Conservation (phyloP, 805 yeast species). For the Cephaloascus fragrans region DNA sequence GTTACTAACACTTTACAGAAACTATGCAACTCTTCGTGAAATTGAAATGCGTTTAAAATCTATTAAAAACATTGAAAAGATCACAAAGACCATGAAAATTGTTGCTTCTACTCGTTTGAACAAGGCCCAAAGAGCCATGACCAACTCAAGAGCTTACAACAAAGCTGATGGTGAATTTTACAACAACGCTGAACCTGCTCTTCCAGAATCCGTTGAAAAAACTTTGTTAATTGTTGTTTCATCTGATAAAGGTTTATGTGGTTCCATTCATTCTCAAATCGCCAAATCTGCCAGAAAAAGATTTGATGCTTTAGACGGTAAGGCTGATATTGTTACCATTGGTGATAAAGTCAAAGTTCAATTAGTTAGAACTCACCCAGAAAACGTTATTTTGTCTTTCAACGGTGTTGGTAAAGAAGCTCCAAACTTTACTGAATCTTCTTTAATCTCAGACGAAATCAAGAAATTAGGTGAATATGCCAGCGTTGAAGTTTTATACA, state of each 20-base stretch:
- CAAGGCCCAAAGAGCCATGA: slow-evolving; percentile 94
- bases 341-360: slow-evolving; percentile 95
- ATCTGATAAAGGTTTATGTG: slow-evolving; percentile 98
- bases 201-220: slow-evolving; percentile 42
- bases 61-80: slow-evolving; percentile 97
- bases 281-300: slow-evolving; percentile 78
- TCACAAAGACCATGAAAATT: slow-evolving; percentile 98
- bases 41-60: slow-evolving; percentile 97
- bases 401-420: slow-evolving; percentile 94
- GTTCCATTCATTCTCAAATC: slow-evolving; percentile 93
- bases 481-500: slow-evolving; percentile 73
- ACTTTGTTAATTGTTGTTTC: slow-evolving; percentile 81
- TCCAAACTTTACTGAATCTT: slow-evolving; percentile 86
- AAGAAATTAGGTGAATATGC: slow-evolving; percentile 59
- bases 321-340: slow-evolving; percentile 69
- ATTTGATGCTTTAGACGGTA: slow-evolving; percentile 50
- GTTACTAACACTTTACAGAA: slow-evolving; percentile 40
- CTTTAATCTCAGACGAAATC: slow-evolving; percentile 82
- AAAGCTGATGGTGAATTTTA: slow-evolving; percentile 72
- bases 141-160: slow-evolving; percentile 76
- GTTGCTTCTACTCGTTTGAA: slow-evolving; percentile 96
- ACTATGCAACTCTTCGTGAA: slow-evolving; percentile 97
- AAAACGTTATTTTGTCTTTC: slow-evolving; percentile 63
- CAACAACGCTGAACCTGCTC: slow-evolving; percentile 70
- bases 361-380: slow-evolving; percentile 72